Evolutionary conservation across 176 grass and related monocot genomes (phyloP).

Genomic region (Oryza coarctata): DNA sequence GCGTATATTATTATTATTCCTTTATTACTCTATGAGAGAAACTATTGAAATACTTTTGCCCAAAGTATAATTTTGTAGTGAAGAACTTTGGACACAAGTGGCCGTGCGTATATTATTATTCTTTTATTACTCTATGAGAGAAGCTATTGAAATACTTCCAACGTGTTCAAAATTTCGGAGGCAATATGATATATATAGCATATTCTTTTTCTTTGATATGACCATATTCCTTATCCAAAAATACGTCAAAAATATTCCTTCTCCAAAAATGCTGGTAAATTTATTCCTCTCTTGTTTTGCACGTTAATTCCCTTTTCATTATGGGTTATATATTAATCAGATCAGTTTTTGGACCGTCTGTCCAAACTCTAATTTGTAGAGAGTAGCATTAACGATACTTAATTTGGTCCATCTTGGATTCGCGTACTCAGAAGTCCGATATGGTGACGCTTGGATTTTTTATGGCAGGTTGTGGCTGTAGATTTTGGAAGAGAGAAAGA

Average conservation of each 20-base stretch:
- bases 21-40: no score
- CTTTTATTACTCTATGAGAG: background rate
- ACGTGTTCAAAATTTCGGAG: background rate
- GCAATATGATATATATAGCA: background rate
- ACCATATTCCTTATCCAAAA: background rate
- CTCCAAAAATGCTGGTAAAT: background rate
- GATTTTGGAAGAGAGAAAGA: no score
- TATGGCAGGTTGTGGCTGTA: no score
- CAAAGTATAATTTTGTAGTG: no score
- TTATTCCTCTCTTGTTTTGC: background rate
- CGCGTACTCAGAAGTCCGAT: no score
- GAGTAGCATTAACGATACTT: background rate
- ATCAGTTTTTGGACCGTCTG: no score
- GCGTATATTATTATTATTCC: no score
- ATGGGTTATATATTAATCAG: no score
- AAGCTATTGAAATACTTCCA: constrained; percentile 2
- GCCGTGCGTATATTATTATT: background rate
- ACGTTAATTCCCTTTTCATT: background rate
- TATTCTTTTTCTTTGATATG: background rate
- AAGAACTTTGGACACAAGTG: no score
- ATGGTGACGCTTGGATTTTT: no score
- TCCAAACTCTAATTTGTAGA: no score
- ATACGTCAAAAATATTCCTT: background rate
- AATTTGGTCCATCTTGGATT: background rate
- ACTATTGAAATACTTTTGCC: no score